Conservation (phyloP, 257 asterid species). For the Przewalskia tangutica region DNA sequence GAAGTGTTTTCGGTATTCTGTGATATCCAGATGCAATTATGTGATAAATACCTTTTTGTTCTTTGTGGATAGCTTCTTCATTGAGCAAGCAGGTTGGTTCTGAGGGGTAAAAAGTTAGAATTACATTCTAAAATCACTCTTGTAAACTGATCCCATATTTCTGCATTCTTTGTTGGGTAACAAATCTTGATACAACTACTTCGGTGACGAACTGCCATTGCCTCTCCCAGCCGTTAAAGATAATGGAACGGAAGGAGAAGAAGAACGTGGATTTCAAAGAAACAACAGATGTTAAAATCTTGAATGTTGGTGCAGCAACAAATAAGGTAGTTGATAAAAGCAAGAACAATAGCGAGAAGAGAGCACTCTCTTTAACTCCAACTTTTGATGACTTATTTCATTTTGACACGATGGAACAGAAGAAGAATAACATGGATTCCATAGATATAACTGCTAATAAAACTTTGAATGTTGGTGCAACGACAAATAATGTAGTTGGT, state of each 20-base stretch:
- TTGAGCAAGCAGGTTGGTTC: neutral
- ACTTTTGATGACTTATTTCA: neutral
- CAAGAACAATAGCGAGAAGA: neutral
- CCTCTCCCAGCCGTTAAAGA: neutral
- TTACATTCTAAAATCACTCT: neutral
- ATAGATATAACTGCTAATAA: neutral
- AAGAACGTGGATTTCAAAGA: neutral
- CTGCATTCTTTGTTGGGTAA: no score
- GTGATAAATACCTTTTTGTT: neutral
- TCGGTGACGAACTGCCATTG: neutral
- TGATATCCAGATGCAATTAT: neutral
- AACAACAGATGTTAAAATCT: no score
- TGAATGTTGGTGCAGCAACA: neutral
- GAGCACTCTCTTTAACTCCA: neutral
- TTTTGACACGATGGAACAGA: neutral
- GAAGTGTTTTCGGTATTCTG: neutral
- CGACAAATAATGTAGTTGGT: neutral
- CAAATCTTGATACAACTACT: neutral
- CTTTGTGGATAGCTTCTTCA: neutral
- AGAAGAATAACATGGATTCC: neutral
- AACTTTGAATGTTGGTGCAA: neutral
- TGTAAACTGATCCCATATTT: no score
- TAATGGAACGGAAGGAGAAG: neutral
- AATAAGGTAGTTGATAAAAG: neutral
- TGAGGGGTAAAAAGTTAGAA: neutral